Conservation (phyloP, 2,329 filamentous ascomycete species). For the Exophiala xenobiotica region DNA sequence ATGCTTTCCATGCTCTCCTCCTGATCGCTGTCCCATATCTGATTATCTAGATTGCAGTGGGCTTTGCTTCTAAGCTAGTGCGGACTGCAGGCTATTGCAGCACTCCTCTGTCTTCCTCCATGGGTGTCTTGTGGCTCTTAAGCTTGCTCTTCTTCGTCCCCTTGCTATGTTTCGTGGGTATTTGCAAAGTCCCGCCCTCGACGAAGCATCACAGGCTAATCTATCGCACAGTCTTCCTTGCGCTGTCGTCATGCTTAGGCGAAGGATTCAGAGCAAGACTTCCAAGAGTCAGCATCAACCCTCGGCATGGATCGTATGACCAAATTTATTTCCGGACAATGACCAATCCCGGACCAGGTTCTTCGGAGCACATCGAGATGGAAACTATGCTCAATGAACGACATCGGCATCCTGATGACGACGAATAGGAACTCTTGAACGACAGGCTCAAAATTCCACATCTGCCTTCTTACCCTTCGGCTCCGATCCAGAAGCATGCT, state of each 20-base stretch:
- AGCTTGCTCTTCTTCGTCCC: slow-evolving; percentile 24
- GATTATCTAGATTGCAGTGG: too few species aligned
- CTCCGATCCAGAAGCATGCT: slow-evolving; percentile 47
- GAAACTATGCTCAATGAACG: slow-evolving; percentile 57
- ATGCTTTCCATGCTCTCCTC: too few species aligned
- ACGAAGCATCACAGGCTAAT: background rate
- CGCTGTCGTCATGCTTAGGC: slow-evolving; percentile 56
- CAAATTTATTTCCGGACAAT: slow-evolving; percentile 57
- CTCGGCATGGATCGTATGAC: slow-evolving; percentile 51
- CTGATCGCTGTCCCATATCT: too few species aligned
- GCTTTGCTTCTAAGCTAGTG: too few species aligned
- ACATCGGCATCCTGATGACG: slow-evolving; percentile 35
- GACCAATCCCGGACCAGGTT: slow-evolving; percentile 53
- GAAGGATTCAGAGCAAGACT: slow-evolving; percentile 52
- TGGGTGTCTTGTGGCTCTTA: slow-evolving; percentile 23
- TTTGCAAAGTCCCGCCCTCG: background rate
- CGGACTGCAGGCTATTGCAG: too few species aligned
- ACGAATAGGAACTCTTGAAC: slow-evolving; percentile 3
- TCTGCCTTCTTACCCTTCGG: slow-evolving; percentile 62
- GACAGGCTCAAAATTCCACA: slow-evolving; percentile 65
- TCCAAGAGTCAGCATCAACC: slow-evolving; percentile 45
- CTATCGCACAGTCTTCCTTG: slow-evolving; percentile 47
- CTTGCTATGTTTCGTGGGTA: slow-evolving; percentile 25
- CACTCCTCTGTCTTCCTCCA: too few species aligned
- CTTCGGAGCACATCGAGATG: slow-evolving; percentile 64